A percentile compares a stretch with the other conserved stretches of the same genome.
These are phyloP conservation scores for Pichia sp. DNA, from an alignment of 1,139 yeast genomes.

Conservation along the genomic window DNA sequence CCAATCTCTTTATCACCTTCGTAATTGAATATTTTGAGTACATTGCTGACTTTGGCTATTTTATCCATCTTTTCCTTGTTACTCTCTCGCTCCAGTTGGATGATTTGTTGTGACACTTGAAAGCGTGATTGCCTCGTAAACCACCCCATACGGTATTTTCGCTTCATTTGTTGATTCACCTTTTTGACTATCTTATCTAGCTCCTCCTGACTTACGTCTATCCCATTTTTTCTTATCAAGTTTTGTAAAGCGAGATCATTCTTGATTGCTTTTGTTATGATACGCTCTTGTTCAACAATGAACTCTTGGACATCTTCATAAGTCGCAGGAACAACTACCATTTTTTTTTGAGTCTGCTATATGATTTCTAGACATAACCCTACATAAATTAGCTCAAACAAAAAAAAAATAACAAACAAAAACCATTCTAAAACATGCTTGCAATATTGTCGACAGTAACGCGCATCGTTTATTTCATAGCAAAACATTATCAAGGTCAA, in stretches of 20 bases:
- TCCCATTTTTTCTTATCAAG: conserved; percentile 7
- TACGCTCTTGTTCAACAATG: conserved; percentile 23
- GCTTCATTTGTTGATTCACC: conserved; percentile 19
- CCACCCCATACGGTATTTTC: conserved; percentile 21
- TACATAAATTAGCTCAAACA: no score
- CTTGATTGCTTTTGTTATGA: conserved; percentile 19
- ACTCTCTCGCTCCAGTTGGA: conserved; percentile 22
- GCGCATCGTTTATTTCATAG: not conserved
- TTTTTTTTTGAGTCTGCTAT: not conserved
- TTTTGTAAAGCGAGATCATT: conserved; percentile 15
- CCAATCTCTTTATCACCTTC: not conserved
- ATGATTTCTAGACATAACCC: not conserved
- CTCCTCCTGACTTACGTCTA: conserved; percentile 15
- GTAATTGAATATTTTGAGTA: conserved; percentile 18
- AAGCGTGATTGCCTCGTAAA: conserved; percentile 27
- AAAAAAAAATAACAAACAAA: not conserved
- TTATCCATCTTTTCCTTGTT: conserved; percentile 17
- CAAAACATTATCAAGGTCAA: conserved; percentile 11
- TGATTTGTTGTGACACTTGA: conserved; percentile 26
- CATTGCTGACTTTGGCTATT: conserved; percentile 25
- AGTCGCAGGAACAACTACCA: conserved; percentile 16
- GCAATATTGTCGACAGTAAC: no score
- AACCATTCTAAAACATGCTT: not conserved
- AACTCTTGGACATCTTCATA: conserved; percentile 25
- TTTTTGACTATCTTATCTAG: conserved; percentile 16